Evolutionary conservation across 441 rosid species (phyloP), one percentile per base, ranked within the genome.

Genomic region (Raphanus hybrid): DNA sequence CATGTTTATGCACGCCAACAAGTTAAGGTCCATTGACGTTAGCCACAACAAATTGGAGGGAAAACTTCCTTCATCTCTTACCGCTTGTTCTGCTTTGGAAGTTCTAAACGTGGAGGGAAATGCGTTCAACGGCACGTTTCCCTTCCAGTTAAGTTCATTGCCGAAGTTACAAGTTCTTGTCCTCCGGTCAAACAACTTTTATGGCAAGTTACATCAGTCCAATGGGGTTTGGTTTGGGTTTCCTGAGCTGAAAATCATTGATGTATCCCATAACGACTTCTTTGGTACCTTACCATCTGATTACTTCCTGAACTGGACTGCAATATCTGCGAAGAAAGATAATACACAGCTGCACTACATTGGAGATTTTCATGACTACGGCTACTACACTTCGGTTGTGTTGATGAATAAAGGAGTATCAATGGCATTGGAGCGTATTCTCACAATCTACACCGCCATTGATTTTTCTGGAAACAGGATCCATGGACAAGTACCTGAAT

Each of bases 21-120:
- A 8, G 39, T 5, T 67, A 50, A 48, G 37, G 60, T 45, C 60
- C 14, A 48, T 67, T 3, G 12, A 68, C 34, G 27, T 76, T 6
- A 67, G 80, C 16, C 43, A 52, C 35, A 76, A 76, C 61, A 45
- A 23, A 23, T 64, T 48, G 37, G 27, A 68, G 15, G 75, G 76
- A 5, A 54, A 64, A 26, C 63, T 77, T 15, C 75, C 70, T 23
- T 11, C n/a, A 29, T 77, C 75, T 50, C 18, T 76, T 3, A 45
- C 20, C 1, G 14, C 0, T 48, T 23, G 80, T 41, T 60, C 16
- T 3, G 29, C 14, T 29, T 8, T 76, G 59, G 70, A 69, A 67
- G 50, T 67, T 63, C 62, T 59, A 57, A 23, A 37, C 4, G 11
- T 66, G 64, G 73, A 41, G 35, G 20, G 6, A 6, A 45, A 80